Base-by-base conservation (phyloP, 2,329 filamentous ascomycete species). In the Mollisia scopiformis region DNA sequence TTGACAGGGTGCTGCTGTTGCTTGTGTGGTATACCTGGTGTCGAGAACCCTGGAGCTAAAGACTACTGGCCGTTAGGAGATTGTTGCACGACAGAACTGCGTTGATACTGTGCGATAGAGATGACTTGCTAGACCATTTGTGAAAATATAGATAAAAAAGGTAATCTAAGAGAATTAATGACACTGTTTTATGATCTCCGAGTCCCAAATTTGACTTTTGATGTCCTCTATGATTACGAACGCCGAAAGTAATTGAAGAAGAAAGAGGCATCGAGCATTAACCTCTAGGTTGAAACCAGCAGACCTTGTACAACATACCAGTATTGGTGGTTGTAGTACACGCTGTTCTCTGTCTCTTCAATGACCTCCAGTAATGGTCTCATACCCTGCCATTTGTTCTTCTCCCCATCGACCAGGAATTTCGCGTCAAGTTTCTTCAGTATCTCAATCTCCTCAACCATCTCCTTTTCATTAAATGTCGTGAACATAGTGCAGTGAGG, bases 341-440 rank as follows among this genome's bases (percentile, higher is more conserved):
- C 51, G 28, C 23, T 57, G 6, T 31, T 35, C 55, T 66, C 63
- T 11, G 27, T 47, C 31, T 62, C 59, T 33, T 65, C 64, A 27
- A 63, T 14, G 0, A 58, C 41, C n/a, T 66, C 66, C 6, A 66
- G 27, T 6, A 62, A 23, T 14, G 62, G 61, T 30, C 53, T 57
- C 55, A 66, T 37, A 1, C 61, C 50, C 55, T 39, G 62, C 66
- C 66, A 67, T 16, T 51, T 62, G 47, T 68, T 66, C 25, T 46
- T 58, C 47, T 64, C 55, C 13, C 62, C 63, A 0, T 57, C 33
- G 7, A 56, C 55, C 16, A 66, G 1, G 19, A 65, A 65, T 8
- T 39, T 46, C 3, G 55, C 58, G 5, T 62, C 63, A 3, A 59
- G 16, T 6, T 30, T 33, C n/a, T 35, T 41, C 11, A 66, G 47